phyloP scores from a whole-genome alignment of 495 filamentous ascomycete species.

The Hyaloscypha variabilis region DNA sequence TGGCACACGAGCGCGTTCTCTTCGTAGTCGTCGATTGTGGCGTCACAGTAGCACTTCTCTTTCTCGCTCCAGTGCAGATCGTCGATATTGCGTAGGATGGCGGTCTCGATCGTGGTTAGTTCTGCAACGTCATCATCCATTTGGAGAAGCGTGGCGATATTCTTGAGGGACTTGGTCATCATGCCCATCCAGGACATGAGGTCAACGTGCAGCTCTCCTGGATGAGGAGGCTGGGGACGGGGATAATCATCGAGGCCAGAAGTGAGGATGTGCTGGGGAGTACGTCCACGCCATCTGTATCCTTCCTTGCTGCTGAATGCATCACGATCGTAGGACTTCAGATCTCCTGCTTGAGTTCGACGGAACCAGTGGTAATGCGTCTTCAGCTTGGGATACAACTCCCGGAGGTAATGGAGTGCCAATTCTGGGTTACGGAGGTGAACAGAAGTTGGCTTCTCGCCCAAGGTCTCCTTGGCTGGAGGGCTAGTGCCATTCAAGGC shows the following conservation, averaged over 20 bases:
- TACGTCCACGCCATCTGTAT: slow-evolving; percentile 95
- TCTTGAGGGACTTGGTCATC: slow-evolving; percentile 80
- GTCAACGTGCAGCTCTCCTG: slow-evolving; percentile 95
- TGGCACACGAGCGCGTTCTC: slow-evolving; percentile 90
- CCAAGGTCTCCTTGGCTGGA: slow-evolving; percentile 18
- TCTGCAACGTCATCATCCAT: slow-evolving; percentile 74
- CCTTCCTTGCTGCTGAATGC: slow-evolving; percentile 85
- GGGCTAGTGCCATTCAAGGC: slow-evolving; percentile 29
- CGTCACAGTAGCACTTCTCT: slow-evolving; percentile 86
- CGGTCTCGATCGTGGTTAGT: slow-evolving; percentile 71
- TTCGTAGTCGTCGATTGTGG: slow-evolving; percentile 93
- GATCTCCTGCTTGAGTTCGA: slow-evolving; percentile 85
- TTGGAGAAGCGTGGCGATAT: slow-evolving; percentile 72
- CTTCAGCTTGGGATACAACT: slow-evolving; percentile 89
- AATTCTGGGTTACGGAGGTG: slow-evolving; percentile 68
- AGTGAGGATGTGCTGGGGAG: slow-evolving; percentile 81
- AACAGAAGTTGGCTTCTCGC: slow-evolving; percentile 33
- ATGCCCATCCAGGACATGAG: slow-evolving; percentile 95
- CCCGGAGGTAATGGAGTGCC: slow-evolving; percentile 72
- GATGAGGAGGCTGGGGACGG: slow-evolving; percentile 92
- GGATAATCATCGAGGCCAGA: slow-evolving; percentile 97
- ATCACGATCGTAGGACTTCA: slow-evolving; percentile 87
- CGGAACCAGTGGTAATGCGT: slow-evolving; percentile 95
- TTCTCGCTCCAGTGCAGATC: slow-evolving; percentile 89
- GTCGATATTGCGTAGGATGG: slow-evolving; percentile 85